Base-by-base conservation (phyloP, 768 basidiomycete genomes). In the Boletus rubropictus region DNA sequence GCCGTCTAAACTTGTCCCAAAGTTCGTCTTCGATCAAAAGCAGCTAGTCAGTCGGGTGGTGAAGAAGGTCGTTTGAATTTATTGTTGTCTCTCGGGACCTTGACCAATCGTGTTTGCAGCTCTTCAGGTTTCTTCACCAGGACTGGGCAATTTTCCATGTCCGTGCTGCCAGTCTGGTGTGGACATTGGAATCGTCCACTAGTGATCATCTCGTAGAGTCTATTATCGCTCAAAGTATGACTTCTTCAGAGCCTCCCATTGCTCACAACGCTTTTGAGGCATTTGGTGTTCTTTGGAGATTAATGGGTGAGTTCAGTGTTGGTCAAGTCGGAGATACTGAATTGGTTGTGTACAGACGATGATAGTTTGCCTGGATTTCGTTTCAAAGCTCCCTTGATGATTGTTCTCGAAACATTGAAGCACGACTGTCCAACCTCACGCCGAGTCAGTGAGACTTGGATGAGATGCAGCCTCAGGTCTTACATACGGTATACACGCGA, bases 371-470 rank as follows among this genome's bases (percentile, higher is more conserved):
- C 94, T 29, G 92, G 94, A 0, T 86, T 89, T 59, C 73, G 75
- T 21, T 82, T 97, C 60, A 85, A 85, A 58, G 74, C 85, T 2
- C 95, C 95, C 0, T 76, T 97, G 78, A 84, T 92, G 76, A 80
- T 84, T 36, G 82, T 95, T 25, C 68, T 98, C 41, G 92, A 95
- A 59, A 82, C 84, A 0, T 67, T 97, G 39, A 84, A 83, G 57
- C 83, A 75, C 32, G 81, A 84, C 27, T 83, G 91, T 53, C 87
- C 90, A 7, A 69, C 69, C 50, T 65, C 87, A 9, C 82, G 86
- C 22, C 78, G 91, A 10, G 74, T 88, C 27, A 89, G 89, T 12
- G 95, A 98, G 65, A 92, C 92, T 0, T 99, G 96, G 96, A 92
- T 99, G 86, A 79, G 94, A 22, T 92, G 90, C 60, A 91, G 83